phyloP scores from a whole-genome alignment of 345 rosid genomes.

The Syzygium jambos region DNA sequence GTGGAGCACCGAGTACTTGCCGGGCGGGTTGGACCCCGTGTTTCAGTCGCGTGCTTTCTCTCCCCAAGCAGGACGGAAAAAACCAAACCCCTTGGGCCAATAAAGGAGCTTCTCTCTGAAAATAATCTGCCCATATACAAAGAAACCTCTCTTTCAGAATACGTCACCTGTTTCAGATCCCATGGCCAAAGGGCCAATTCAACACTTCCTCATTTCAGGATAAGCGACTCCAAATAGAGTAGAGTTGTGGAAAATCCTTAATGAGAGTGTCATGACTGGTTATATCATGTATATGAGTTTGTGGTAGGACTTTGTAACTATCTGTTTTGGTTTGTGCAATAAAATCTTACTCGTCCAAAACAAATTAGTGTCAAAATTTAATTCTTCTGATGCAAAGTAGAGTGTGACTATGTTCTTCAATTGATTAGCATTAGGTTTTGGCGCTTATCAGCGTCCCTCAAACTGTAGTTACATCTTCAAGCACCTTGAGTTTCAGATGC shows the following conservation, averaged over 20 bases:
- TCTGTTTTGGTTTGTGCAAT: neutral
- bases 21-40: neutral
- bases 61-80: neutral
- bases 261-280: neutral
- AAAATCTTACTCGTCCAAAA: neutral
- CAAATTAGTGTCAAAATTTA: neutral
- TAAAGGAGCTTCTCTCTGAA: constrained; percentile 24
- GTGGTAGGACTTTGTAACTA: neutral
- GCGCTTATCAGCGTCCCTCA: neutral
- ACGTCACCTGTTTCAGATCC: constrained; percentile 24
- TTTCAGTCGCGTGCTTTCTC: neutral
- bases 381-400: neutral
- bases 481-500: neutral
- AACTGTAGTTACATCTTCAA: neutral
- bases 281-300: neutral
- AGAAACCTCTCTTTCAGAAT: constrained; percentile 22
- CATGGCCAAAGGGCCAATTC: constrained; percentile 32
- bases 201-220: constrained; percentile 22
- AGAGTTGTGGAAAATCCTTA: neutral
- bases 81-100: neutral
- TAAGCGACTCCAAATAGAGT: neutral
- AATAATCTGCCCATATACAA: constrained; percentile 25
- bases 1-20: neutral
- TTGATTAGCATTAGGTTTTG: neutral
- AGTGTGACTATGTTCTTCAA: neutral